Base-by-base conservation (phyloP, 768 basidiomycete genomes). In the Kwoniella shandongensis region DNA sequence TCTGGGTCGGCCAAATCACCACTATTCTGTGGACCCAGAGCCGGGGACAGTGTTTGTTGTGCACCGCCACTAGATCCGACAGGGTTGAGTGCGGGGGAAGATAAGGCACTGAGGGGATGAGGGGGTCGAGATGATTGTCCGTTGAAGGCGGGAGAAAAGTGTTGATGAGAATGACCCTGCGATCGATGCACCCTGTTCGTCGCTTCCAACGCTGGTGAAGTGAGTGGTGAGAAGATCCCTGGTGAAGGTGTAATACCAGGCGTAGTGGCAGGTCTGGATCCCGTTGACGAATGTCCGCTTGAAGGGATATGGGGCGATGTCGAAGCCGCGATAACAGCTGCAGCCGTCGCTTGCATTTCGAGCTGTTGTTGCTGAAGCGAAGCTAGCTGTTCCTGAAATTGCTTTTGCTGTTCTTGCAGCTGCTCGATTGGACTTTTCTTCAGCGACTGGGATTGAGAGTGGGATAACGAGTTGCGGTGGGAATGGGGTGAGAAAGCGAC, bases 301-400 rank as follows among this genome's bases (percentile, higher is more conserved):
- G 46, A 82, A 10, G 62, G 44, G 35, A 70, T 59, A 26, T 59
- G 56, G 84, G 79, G 71, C 80, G 88, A 59, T 85, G 85, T 58
- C 78, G 66, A 59, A 7, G 63, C 57, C 1, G 62, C 67, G 12
- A 67, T 67, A 7, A 72, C 70, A 8, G 70, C 82, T 79, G 68
- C 64, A 18, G 66, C 67, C 32, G 67, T 60, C 46, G 70, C 56
- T 63, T 70, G 70, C 25, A 72, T 54, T 41, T 76, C 70, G 2
- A 57, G 47, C 39, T 70, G 69, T 27, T 69, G 67, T 15, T 69
- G 64, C 51, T 73, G 72, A 1, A 73, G 54, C 4, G 63, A 25
- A 4, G 56, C 57, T 4, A 72, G 57, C 48, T 72, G 72, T 54
- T 68, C 65, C 46, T 73, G 71, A 36, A 71, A 67, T 39, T 72